Base-by-base conservation (phyloP, 306 rosid species). In the Ceratonia siliqua region DNA sequence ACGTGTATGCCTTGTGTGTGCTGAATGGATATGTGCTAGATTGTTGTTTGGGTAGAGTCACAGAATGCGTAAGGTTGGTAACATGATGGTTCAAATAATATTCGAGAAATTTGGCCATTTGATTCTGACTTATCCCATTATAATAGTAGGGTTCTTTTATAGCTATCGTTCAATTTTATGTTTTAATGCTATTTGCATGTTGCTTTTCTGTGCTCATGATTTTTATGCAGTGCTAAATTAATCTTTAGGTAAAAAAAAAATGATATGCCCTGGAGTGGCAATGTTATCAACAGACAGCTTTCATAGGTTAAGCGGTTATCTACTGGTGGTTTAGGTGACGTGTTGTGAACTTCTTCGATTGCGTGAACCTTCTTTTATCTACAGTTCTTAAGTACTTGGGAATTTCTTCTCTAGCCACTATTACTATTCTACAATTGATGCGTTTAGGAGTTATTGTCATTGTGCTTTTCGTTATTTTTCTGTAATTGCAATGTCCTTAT, bases 31-130 rank as follows among this genome's bases (percentile, higher is more conserved):
- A 42, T 75, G 33, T 20, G 59, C 56, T 46, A 7, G 32, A 49
- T 38, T 80, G 61, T 61, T 41, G 76, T 32, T 24, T 30, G 28
- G 33, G 55, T 28, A 70, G 35, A 53, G 41, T 62, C 20, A 11
- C 3, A 2, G 33, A 12, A 30, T 41, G 67, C 56, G 22, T 8
- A 12, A 10, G 15, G 5, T 32, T 58, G 42, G 43, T 8, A 7
- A 33, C 45, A n/a, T 17, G 67, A 33, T 35, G 5, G 35, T 50
- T 50, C 27, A 77, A 57, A 67, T n/a, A 27, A 55, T 35, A 2
- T 41, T 5, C 6, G 18, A 73, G 12, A 41, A 12, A 10, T 41
- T 41, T 41, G 15, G 11, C 15, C 15, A 10, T 50, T 17, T n/a
- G 46, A 18, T 5, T 21, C 56, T 21, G 20, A 32, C 32, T 53